These are phyloP conservation scores for Ustilago loliicola DNA, from an alignment of 1,284 basidiomycete genomes.

Conservation along the genomic window DNA sequence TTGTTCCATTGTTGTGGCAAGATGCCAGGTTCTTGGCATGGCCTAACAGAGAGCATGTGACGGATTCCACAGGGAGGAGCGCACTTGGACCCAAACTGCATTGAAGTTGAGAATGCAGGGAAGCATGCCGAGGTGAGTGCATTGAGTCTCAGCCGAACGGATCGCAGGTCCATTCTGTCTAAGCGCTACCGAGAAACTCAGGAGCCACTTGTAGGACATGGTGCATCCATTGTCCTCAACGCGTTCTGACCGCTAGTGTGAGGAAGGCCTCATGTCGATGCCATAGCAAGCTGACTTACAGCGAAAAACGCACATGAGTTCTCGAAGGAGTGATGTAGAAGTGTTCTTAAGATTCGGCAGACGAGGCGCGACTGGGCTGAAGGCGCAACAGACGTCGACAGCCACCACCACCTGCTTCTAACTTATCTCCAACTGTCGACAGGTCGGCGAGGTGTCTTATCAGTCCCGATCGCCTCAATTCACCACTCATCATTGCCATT, in stretches of 20 bases:
- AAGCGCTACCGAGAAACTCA: conserved; percentile 7
- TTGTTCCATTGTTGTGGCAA: background rate
- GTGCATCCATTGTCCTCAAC: background rate
- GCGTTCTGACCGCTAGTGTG: background rate
- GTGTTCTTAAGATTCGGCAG: no score
- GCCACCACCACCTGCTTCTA: no score
- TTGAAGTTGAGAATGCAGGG: background rate
- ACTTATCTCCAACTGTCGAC: no score
- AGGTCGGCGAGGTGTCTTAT: no score
- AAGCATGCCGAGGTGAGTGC: background rate
- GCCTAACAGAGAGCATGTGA: background rate
- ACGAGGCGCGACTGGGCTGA: background rate
- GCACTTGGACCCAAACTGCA: no score
- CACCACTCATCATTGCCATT: no score
- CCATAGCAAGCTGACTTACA: background rate
- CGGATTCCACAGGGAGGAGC: no score
- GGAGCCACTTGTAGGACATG: conserved; percentile 4
- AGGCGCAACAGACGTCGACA: background rate
- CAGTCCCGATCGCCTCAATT: no score
- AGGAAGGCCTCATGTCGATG: background rate
- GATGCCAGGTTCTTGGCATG: background rate
- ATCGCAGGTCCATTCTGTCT: background rate
- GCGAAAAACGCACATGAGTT: background rate
- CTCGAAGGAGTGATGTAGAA: background rate
- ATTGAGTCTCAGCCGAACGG: background rate